Conservation (phyloP, 2,329 filamentous ascomycete species). For the Aureobasidium lini region DNA sequence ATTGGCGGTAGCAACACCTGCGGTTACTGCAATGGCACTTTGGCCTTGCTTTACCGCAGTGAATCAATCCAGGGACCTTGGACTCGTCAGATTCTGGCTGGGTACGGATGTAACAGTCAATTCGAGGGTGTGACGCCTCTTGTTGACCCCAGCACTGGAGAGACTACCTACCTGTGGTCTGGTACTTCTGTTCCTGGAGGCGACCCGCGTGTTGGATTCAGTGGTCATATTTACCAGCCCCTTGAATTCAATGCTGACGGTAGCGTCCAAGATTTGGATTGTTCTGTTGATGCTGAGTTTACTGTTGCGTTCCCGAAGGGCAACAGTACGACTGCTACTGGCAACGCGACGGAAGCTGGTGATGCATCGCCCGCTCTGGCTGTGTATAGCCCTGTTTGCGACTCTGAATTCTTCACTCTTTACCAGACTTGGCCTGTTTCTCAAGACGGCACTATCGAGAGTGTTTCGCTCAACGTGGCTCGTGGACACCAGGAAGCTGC, state of each 20-base stretch:
- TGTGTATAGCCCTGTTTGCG: conserved; percentile 20
- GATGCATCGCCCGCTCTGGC: conserved; percentile 18
- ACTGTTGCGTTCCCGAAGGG: conserved; percentile 16
- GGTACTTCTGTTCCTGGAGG: conserved; percentile 20
- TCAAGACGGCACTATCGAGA: conserved; percentile 18
- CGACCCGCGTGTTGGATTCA: conserved; percentile 18
- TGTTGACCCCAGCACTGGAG: conserved; percentile 12
- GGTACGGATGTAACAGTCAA: conserved; percentile 21
- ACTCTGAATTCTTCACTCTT: conserved; percentile 20
- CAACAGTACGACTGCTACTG: conserved; percentile 4
- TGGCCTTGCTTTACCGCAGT: conserved; percentile 19
- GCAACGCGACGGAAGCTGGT: conserved; percentile 14
- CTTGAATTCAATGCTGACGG: conserved; percentile 19
- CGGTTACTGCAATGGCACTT: conserved; percentile 21
- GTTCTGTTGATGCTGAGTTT: conserved; percentile 17
- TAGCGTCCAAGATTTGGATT: conserved; percentile 19
- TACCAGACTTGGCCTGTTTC: conserved; percentile 20
- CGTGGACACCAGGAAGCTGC: conserved; percentile 15
- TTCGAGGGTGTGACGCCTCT: conserved; percentile 20
- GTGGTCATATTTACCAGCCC: conserved; percentile 22
- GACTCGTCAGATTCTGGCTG: conserved; percentile 21
- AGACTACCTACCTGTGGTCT: conserved; percentile 19
- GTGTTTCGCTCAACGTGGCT: conserved; percentile 20
- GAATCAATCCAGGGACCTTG: conserved; percentile 20
- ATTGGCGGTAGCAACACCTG: conserved; percentile 20